Evolutionary conservation across 257 asterid genomes (phyloP).

Genomic region (Scutellaria barbata): DNA sequence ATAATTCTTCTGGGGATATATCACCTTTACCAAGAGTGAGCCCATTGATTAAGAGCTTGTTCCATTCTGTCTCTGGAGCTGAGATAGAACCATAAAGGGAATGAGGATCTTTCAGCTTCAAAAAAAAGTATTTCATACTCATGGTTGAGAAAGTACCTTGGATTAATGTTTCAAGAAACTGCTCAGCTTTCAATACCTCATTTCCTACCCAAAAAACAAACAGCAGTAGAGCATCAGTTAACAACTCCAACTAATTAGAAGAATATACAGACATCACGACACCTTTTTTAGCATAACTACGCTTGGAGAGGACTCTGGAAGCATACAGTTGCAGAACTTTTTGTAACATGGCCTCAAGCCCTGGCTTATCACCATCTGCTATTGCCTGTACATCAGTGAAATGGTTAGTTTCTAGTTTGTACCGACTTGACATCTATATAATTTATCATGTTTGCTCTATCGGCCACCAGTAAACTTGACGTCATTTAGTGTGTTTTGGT

Average conservation of each 20-base stretch:
- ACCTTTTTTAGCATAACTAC: constrained; percentile 93
- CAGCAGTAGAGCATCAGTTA: constrained; percentile 34
- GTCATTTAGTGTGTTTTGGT: background rate
- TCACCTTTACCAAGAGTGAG: constrained; percentile 79
- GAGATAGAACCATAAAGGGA: constrained; percentile 35
- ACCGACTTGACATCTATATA: background rate
- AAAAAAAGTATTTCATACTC: constrained; percentile 12
- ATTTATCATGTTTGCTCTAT: constrained; percentile 12
- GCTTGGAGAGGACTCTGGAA: constrained; percentile 85
- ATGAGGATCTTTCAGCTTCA: background rate
- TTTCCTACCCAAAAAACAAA: constrained; percentile 59
- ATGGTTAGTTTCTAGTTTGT: constrained; percentile 31
- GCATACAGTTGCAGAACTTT: constrained; percentile 93
- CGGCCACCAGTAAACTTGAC: constrained; percentile 4
- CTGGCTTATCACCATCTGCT: constrained; percentile 93
- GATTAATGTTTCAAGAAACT: constrained; percentile 82
- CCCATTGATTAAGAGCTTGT: constrained; percentile 69
- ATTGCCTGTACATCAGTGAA: constrained; percentile 67
- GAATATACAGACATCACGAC: constrained; percentile 2
- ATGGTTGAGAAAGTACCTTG: constrained; percentile 54
- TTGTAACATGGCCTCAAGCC: constrained; percentile 98
- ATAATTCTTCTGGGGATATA: constrained; percentile 65
- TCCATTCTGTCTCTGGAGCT: constrained; percentile 93
- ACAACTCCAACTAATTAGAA: constrained; percentile 18
- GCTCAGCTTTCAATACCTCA: constrained; percentile 74